These are phyloP conservation scores for Simplicillium aogashimaense DNA, from an alignment of 2,329 filamentous ascomycete species.

Conservation along the genomic window DNA sequence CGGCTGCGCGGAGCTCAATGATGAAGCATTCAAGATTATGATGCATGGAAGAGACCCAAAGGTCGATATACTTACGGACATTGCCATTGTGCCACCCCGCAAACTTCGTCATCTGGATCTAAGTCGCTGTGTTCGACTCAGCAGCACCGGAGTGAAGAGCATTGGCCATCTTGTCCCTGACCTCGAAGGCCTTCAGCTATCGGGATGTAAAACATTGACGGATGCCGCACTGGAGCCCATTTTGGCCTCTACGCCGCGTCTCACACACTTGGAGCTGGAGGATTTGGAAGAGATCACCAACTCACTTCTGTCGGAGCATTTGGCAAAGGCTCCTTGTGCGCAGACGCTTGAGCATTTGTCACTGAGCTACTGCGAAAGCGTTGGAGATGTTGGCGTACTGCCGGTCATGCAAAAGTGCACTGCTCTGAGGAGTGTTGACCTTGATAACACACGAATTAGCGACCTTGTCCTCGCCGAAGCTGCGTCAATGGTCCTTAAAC, in stretches of 20 bases:
- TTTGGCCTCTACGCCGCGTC: slow-evolving; percentile 61
- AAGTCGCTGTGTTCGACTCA: slow-evolving; percentile 67
- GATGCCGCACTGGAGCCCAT: slow-evolving; percentile 65
- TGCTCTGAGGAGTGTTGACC: slow-evolving; percentile 60
- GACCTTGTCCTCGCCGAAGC: slow-evolving; percentile 81
- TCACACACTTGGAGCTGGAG: slow-evolving; percentile 85
- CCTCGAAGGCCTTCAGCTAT: slow-evolving; percentile 75
- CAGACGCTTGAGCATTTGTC: slow-evolving; percentile 67
- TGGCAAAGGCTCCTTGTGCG: slow-evolving; percentile 70
- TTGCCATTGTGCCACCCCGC: slow-evolving; percentile 66
- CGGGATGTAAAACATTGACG: slow-evolving; percentile 63
- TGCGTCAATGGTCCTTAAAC: slow-evolving; percentile 64
- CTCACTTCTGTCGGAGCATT: slow-evolving; percentile 54
- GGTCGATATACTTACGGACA: slow-evolving; percentile 69
- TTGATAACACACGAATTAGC: slow-evolving; percentile 90
- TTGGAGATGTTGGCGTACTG: slow-evolving; percentile 77
- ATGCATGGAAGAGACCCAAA: slow-evolving; percentile 68
- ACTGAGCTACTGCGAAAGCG: slow-evolving; percentile 78
- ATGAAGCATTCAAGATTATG: slow-evolving; percentile 63
- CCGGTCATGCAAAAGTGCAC: slow-evolving; percentile 69
- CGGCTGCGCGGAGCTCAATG: slow-evolving; percentile 69
- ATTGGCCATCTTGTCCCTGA: slow-evolving; percentile 68
- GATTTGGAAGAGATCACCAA: slow-evolving; percentile 75
- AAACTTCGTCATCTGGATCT: slow-evolving; percentile 78
- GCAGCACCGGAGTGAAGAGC: slow-evolving; percentile 58